A percentile compares a stretch with the other conserved stretches of the same genome.
These are phyloP conservation scores for Rhizopogon vulgaris DNA, from an alignment of 768 basidiomycete species.

Conservation along the genomic window DNA sequence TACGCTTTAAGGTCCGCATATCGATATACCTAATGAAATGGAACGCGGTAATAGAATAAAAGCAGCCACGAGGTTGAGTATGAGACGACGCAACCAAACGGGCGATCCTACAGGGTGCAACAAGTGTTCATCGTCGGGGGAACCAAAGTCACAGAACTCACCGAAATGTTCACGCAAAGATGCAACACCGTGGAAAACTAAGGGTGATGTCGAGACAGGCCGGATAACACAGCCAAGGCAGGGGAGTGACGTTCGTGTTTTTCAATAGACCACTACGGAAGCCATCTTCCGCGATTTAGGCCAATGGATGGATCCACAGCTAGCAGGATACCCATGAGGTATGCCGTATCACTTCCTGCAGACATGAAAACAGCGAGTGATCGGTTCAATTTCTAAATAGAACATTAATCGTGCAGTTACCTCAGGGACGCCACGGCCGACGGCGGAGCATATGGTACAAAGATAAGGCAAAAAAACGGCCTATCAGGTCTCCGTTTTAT, in stretches of 20 bases:
- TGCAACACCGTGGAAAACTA: neutral
- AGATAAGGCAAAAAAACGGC: constrained; percentile 1
- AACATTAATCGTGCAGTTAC: neutral
- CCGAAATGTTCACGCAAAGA: neutral
- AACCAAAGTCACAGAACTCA: neutral
- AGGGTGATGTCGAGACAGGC: neutral
- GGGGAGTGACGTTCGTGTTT: neutral
- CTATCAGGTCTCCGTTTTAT: neutral
- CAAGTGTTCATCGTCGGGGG: neutral
- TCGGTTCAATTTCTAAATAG: neutral
- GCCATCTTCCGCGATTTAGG: neutral
- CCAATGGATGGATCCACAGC: neutral
- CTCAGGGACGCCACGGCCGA: neutral
- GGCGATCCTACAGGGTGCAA: neutral
- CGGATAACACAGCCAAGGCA: neutral
- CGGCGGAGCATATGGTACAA: neutral
- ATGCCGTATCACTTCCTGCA: neutral
- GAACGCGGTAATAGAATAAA: neutral
- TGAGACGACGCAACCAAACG: neutral
- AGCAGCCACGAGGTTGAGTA: neutral
- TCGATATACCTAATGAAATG: neutral
- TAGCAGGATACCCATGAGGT: constrained; percentile 1
- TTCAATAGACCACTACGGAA: neutral
- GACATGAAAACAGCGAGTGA: neutral
- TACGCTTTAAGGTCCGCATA: constrained; percentile 1